Base-by-base conservation (phyloP, 2,329 filamentous ascomycete species). In the Pseudogymnoascus sp. region DNA sequence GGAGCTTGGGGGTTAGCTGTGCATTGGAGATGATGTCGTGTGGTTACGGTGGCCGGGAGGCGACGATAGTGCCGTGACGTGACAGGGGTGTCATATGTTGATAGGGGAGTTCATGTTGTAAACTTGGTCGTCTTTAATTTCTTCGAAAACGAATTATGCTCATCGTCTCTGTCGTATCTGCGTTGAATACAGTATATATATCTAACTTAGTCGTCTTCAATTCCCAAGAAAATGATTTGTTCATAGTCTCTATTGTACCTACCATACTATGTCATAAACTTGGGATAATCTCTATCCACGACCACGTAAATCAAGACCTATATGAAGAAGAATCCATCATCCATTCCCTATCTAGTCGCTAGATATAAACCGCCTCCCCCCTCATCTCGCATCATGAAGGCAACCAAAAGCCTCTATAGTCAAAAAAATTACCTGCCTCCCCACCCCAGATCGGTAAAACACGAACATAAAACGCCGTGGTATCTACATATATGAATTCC, bases 21-120 rank as follows among this genome's bases (percentile, higher is more conserved):
- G 45, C 45, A 55, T 55, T 55, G n/a, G 45, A 33, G 49, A 14
- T 55, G 49, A 55, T 55, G 49, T 55, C 49, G 49, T 55, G 49
- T 33, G n/a, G 49, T 10, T 55, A 55, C 49, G 49, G 49, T 33
- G 49, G 49, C 49, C 49, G 49, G 29, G 49, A 33, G 8, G n/a
- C 6, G 29, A 33, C 49, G 29, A 2, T 16, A 11, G 26, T 23
- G 41, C 11, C 10, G 11, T 19, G 41, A 23, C 6, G 26, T 31
- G 16, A 21, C 49, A 55, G 49, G 45, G 45, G 29, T 55, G 49
- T 19, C 49, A 14, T 55, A 21, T 29, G 43, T 29, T 29, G 3
- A 49, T 14, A 49, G 43, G 23, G n/a, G 23, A 49, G 39, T 43
- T 6, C 6, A 29, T 19, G 19, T 29, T 29, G 26, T 29, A 29